Evolutionary conservation across 192 early-diverging fungal species (phyloP).

Genomic region (Coemansia guatemalensis): DNA sequence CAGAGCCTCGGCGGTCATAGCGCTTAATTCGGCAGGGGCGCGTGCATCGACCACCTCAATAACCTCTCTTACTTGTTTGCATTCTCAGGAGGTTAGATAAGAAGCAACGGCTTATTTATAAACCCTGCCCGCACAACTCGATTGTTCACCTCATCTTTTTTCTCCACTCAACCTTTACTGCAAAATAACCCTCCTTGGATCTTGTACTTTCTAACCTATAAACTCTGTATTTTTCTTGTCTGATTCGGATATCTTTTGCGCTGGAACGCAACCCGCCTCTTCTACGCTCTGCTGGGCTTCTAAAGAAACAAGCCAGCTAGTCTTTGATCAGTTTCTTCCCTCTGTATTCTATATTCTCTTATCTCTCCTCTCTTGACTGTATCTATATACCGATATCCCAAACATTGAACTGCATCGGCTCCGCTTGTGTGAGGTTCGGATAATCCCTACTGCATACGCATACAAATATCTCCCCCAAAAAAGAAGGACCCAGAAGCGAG

Average conservation of each 20-base stretch:
- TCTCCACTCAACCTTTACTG: background rate
- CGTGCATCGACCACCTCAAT: background rate
- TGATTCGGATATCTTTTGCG: background rate
- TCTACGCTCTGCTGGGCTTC: background rate
- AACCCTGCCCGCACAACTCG: background rate
- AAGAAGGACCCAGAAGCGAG: background rate
- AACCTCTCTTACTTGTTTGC: background rate
- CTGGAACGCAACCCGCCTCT: background rate
- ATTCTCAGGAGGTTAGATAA: background rate
- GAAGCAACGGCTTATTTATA: background rate
- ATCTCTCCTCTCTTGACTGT: background rate
- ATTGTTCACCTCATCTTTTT: background rate
- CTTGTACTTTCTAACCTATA: background rate
- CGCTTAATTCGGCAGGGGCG: background rate
- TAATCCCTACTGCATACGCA: background rate
- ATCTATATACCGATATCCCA: background rate
- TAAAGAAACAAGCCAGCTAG: background rate
- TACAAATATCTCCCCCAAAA: constrained; percentile 1
- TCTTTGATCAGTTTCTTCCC: too few relatives aligned
- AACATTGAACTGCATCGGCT: background rate
- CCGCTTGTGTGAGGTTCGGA: background rate
- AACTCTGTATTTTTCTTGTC: background rate
- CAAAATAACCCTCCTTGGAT: background rate
- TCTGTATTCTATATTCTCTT: too few relatives aligned
- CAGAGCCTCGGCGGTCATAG: background rate